Evolutionary conservation across 495 filamentous ascomycete genomes (phyloP), one percentile per base, ranked within the genome.

Genomic region (Penicillium soppii): DNA sequence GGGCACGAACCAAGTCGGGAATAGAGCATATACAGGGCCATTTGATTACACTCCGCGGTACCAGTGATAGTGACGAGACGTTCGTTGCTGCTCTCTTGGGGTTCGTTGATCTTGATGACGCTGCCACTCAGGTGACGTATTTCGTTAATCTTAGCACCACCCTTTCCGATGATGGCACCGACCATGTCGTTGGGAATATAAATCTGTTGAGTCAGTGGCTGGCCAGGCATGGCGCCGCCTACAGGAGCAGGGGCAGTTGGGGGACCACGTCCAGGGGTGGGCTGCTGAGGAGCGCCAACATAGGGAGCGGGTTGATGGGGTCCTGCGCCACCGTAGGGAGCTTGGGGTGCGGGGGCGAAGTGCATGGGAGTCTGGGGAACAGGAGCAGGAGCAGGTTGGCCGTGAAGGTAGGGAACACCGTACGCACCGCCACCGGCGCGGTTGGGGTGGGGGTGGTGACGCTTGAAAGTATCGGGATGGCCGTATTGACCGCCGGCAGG

Each of bases 111-210:
- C 82, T 98, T 98, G 67, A 98, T 98, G 10, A 97, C 92, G 71
- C 94, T 97, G 53, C 95, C 95, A 61, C 89, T 95, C 58, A 98
- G 81, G 59, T 95, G 90, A 48, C 94, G 85, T 53, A 98, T 98
- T 74, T 98, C 94, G 65, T 98, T 98, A 78, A 98, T 98, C 83
- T 98, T 98, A 20, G 91, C 89, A 53, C 94, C 94, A 49, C 94
- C 95, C 75, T 98, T 98, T 52, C 94, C 94, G 61, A 98, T 98
- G 60, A 98, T 98, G 40, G 94, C 94, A 42, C 94, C 94, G 45
- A 98, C 94, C 94, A 98, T 98, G 63, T 98, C 94, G 68, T 98
- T 98, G 37, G 94, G 94, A 63, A 98, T 98, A 73, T 85, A 98
- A 57, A 98, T 98, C 70, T 98, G 94, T 65, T 98, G 94, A 2